Base-by-base conservation (phyloP, 768 basidiomycete genomes). In the Dendrothele bispora region DNA sequence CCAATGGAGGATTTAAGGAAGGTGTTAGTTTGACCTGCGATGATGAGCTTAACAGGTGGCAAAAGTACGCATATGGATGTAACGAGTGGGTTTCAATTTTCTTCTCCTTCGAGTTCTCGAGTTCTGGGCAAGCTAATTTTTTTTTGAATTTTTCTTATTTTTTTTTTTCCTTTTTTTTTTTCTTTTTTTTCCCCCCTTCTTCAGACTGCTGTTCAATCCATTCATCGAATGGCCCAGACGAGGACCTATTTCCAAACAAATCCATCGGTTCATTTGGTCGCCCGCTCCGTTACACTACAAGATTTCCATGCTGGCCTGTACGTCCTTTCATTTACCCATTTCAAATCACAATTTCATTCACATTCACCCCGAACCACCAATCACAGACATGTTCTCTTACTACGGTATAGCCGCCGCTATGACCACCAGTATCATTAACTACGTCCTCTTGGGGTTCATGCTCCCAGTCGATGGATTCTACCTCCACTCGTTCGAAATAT, bases 11-110 rank as follows among this genome's bases (percentile, higher is more conserved):
- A 4, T 95, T 94, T 74, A 88, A 93, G 68, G 92, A 95, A 61
- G 93, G 93, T 54, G 92, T 95, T 22, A 88, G 86, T 1, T 73
- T 95, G 24, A 92, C 88, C 3, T 80, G 83, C 54, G 91, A 93
- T 49, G 92, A 95, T 62, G 92, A 95, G 61, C 64, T 94, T 38
- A 93, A 92, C 57, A 68, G 92, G 3, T 95, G 92, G 92, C 89
- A 93, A 50, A 95, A 94, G 51, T 79, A 78, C 54, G 66, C 80
- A 42, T 84, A 65, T 76, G 82, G 73, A 71, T 85, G 66, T 68
- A 82, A 70, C 73, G 86, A 75, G 73, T 86, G 49, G 66, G 79
- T 63, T 55, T 59, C 46, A 75, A 72, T 56, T 49, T 71, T 26
- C 77, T 74, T 5, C 78, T 74, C 3, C 65, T 77, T 2, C 74